These are phyloP conservation scores for Kwoniella botswanensis DNA, from an alignment of 768 basidiomycete species.

Conservation along the genomic window DNA sequence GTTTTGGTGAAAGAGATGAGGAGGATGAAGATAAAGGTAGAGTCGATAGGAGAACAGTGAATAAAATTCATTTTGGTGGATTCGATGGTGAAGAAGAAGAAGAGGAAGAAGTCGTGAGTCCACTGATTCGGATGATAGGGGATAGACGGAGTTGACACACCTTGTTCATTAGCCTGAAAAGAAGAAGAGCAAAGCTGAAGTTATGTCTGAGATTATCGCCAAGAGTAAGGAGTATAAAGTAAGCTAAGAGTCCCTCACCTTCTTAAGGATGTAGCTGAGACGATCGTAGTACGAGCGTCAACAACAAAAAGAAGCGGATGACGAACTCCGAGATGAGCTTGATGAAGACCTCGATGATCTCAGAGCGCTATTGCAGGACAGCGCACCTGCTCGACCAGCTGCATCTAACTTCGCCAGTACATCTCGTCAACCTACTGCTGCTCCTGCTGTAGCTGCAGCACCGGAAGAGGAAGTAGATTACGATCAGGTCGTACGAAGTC, in stretches of 20 bases:
- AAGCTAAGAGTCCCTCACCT: constrained; percentile 15
- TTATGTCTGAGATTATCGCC: constrained; percentile 96
- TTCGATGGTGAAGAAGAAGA: constrained; percentile 74
- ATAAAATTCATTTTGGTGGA: constrained; percentile 79
- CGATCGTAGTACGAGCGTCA: constrained; percentile 75
- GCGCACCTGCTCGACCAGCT: constrained; percentile 36
- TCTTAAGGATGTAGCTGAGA: constrained; percentile 10
- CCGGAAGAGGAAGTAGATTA: constrained; percentile 67
- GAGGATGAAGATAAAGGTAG: constrained; percentile 71
- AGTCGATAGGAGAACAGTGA: constrained; percentile 71
- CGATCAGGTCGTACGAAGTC: constrained; percentile 86
- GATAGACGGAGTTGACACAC: neutral
- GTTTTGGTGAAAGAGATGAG: constrained; percentile 49
- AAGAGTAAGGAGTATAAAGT: constrained; percentile 98
- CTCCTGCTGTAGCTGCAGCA: constrained; percentile 1
- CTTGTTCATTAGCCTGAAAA: constrained; percentile 66
- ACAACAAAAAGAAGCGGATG: constrained; percentile 81
- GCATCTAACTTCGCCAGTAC: constrained; percentile 51
- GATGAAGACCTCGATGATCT: constrained; percentile 86
- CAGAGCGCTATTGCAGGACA: constrained; percentile 67
- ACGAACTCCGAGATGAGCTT: constrained; percentile 81
- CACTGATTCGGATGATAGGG: neutral
- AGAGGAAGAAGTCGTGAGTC: constrained; percentile 63
- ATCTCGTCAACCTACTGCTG: constrained; percentile 33
- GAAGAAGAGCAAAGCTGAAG: constrained; percentile 91